phyloP scores from a whole-genome alignment of 163 green algal genomes.

The Volvox carteri region DNA sequence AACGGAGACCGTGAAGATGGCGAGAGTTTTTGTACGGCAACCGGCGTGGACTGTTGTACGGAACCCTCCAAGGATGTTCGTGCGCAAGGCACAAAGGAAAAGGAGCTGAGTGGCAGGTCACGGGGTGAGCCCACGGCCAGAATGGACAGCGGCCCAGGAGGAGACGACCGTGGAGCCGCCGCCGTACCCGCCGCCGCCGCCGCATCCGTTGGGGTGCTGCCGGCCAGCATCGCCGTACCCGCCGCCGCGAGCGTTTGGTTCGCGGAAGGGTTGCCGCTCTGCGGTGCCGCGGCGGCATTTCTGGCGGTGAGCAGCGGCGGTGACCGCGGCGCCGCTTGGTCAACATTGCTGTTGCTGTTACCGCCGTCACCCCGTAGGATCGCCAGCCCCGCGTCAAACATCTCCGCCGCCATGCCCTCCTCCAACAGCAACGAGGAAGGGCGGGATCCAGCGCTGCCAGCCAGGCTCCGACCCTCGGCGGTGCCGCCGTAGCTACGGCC shows the following conservation, averaged over 20 bases:
- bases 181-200: background rate
- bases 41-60: background rate
- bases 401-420: constrained; percentile 36
- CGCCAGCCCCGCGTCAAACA: constrained; percentile 23
- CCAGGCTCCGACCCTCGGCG: background rate
- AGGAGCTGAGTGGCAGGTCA: background rate
- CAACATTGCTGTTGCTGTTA: background rate
- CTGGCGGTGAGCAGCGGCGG: background rate
- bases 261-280: background rate
- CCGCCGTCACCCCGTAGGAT: background rate
- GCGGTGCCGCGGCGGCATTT: background rate
- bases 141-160: no score
- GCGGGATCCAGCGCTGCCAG: background rate
- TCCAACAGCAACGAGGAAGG: background rate
- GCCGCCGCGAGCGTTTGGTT: background rate
- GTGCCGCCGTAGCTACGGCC: background rate
- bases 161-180: no score
- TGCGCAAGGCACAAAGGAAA: constrained; percentile 23
- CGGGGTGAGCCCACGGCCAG: background rate
- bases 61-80: background rate
- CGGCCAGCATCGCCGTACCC: no score
- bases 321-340: background rate
- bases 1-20: background rate
- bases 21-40: background rate
- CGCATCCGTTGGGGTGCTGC: no score